Evolutionary conservation across 225 moss, liverwort and hornwort species (phyloP), one percentile per base, ranked within the genome.

Genomic region (Physcomitrium patens): DNA sequence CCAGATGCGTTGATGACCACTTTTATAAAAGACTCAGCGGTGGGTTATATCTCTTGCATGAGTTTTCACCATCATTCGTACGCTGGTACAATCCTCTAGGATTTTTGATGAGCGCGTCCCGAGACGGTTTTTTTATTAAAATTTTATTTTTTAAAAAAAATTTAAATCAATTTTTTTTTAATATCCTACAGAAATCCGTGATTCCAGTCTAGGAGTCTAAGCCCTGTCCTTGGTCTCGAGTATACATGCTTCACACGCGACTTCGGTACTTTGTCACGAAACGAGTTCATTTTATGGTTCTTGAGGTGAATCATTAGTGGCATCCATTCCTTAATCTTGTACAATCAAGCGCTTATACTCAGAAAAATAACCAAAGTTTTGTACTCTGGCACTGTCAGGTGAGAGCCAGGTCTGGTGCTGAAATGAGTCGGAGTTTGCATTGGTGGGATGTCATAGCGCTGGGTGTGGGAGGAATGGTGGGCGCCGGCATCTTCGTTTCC

Each of bases 401-500:
- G 68, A 89, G 77, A 59, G 81, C 83, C 13, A 80, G 80, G 53
- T 82, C 91, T 8, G 96, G 92, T 41, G 88, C 82, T 1, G 86
- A 88, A 76, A 83, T 97, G 90, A 84, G 81, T 63, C 83, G 92
- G 72, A 88, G 78, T 28, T 78, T 97, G 87, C 88, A 89, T 58
- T 97, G 96, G 96, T 97, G 92, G 81, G 94, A 97, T 73, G 86
- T 94, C 6, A 86, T 91, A 56, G 89, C 85, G 19, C 84, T 97
- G 81, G 96, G 96, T 9, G 96, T 97, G 60, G 96, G 96, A 7
- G 96, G 96, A 8, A 97, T 97, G 96, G 82, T 97, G 42, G 96
- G 96, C 1, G 91, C 96, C 5, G 96, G 96, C 60, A 90, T 94
- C 67, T 97, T 97, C 47, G 94, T 97, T 57, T 89, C 94, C 60